Evolutionary conservation across 1,284 basidiomycete genomes (phyloP).

Genomic region (Vanrija humicola): DNA sequence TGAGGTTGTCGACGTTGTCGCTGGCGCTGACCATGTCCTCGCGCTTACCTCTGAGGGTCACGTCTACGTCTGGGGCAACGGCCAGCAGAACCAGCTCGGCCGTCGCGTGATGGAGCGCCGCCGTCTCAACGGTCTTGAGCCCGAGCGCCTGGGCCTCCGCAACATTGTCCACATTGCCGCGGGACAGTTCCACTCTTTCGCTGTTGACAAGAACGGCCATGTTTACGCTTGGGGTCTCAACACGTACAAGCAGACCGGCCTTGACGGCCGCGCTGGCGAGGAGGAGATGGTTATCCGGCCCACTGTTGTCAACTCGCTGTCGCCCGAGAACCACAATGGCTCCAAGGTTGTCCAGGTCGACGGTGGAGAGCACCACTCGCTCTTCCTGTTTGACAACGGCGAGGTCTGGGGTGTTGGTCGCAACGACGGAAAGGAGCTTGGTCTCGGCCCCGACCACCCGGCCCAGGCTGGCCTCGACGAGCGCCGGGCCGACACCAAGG

Average conservation of each 20-base stretch:
- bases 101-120: conserved; percentile 77
- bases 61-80: conserved; percentile 74
- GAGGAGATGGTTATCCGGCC: conserved; percentile 64
- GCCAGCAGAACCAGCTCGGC: conserved; percentile 81
- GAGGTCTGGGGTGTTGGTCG: conserved; percentile 79
- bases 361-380: conserved; percentile 74
- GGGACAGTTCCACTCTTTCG: conserved; percentile 82
- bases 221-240: conserved; percentile 93
- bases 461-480: conserved; percentile 53
- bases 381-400: conserved; percentile 79
- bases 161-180: conserved; percentile 74
- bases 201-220: conserved; percentile 72
- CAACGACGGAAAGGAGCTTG: conserved; percentile 72
- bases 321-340: conserved; percentile 63
- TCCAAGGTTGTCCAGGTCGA: conserved; percentile 59
- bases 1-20: conserved; percentile 65
- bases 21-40: conserved; percentile 81
- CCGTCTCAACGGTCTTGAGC: conserved; percentile 68
- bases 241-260: conserved; percentile 64
- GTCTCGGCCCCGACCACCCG: conserved; percentile 60
- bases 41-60: conserved; percentile 78
- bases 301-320: conserved; percentile 62
- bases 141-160: conserved; percentile 71
- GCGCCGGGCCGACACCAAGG: conserved; percentile 39
- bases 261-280: conserved; percentile 30